These are phyloP conservation scores for Saturnispora quitensis DNA, from an alignment of 805 yeast species.

Conservation along the genomic window DNA sequence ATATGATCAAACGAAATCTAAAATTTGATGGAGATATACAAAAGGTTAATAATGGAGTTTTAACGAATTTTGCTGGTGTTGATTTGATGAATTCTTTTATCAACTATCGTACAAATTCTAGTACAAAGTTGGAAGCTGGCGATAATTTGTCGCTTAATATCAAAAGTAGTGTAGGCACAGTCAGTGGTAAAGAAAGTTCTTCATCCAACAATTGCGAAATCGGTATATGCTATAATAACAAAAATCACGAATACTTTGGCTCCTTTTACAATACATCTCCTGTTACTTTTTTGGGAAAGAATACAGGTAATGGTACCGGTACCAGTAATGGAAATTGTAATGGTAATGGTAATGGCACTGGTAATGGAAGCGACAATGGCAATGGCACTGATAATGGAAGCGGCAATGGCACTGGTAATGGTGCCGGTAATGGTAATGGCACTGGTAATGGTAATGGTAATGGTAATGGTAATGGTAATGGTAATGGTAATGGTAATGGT, in stretches of 20 bases:
- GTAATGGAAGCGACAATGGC: too few relatives aligned
- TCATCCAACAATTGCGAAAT: not conserved
- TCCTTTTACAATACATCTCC: not conserved
- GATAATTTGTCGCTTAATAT: too few relatives aligned
- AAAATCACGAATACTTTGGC: not conserved
- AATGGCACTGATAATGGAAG: conserved; percentile 8
- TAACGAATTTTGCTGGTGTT: conserved; percentile 12
- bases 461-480: conserved; percentile 12
- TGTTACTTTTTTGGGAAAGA: not conserved
- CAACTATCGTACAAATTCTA: conserved; percentile 9
- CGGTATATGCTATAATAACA: not conserved
- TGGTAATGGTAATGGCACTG: too few relatives aligned
- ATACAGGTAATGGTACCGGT: not conserved
- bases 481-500: conserved; percentile 4
- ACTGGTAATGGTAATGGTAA: not conserved
- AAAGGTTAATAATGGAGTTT: not conserved
- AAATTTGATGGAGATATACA: conserved; percentile 1
- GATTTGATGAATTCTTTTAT: conserved; percentile 7
- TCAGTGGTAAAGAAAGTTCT: not conserved
- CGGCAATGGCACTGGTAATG: conserved; percentile 2
- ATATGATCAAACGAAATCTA: not conserved
- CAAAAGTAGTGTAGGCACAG: not conserved
- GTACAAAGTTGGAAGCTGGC: conserved; percentile 9
- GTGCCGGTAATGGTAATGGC: too few relatives aligned
- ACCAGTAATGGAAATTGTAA: too few relatives aligned